A percentile compares a stretch with the other conserved stretches of the same genome.
Evolutionary conservation across 2,329 filamentous ascomycete genomes (phyloP).

Genomic region (Fusarium pilosicola): DNA sequence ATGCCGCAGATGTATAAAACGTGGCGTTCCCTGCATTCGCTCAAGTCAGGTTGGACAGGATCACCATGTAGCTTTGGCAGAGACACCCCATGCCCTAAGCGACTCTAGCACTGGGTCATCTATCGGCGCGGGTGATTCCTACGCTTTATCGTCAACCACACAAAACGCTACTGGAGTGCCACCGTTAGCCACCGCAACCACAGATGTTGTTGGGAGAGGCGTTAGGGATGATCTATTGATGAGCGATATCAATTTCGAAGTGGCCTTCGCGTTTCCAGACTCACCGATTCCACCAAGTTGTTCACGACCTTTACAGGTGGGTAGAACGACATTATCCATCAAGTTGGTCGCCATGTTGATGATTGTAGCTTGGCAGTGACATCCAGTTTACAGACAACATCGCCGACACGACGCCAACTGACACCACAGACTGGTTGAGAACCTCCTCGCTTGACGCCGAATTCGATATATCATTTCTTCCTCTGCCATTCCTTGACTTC

Average conservation of each 20-base stretch:
- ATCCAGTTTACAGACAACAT: not conserved
- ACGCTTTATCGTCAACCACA: not conserved
- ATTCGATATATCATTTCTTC: not conserved
- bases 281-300: too few relatives aligned
- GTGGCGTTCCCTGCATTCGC: not conserved
- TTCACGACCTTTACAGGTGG: not conserved
- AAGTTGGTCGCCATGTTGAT: not conserved
- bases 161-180: not conserved
- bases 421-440: not conserved
- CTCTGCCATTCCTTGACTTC: not conserved
- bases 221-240: too few relatives aligned
- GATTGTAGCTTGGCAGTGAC: not conserved
- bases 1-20: not conserved
- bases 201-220: too few relatives aligned
- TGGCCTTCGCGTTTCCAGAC: not conserved
- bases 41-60: not conserved
- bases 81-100: not conserved
- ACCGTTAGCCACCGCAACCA: too few relatives aligned
- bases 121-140: not conserved
- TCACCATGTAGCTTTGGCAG: fast-evolving
- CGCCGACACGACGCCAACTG: fast-evolving
- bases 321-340: not conserved
- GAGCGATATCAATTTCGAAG: too few relatives aligned
- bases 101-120: not conserved
- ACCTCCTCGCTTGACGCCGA: not conserved